Base-by-base conservation (phyloP, 1,139 yeast species). In the Scheffersomyces parashehatae region DNA sequence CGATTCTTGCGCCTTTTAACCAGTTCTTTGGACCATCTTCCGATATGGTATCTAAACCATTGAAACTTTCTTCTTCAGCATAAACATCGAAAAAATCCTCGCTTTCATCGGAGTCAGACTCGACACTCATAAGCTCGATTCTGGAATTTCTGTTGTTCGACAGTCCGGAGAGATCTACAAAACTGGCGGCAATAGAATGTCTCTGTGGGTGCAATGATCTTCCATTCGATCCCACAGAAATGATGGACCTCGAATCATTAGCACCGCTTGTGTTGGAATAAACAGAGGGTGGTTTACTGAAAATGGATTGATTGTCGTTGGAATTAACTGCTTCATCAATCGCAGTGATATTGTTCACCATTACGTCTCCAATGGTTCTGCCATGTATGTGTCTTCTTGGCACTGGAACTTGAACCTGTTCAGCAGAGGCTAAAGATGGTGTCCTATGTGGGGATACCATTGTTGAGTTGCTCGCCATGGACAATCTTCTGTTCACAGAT, bases 1-100 rank as follows among this genome's bases (percentile, higher is more conserved):
- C 99, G 52, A 93, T 89, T 36, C 91, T 73, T 0, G 96, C 88
- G 26, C 99, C 99, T 56, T 86, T 86, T 40, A 90, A 75, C 98
- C 98, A 93, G 38, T 85, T 78, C n/a, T 82, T 73, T 4, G 93
- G 91, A 3, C 85, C 73, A 33, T 67, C 63, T 39, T 59, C 70
- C 29, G 55, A 57, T 37, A 52, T 40, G 7, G 53, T 36, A 28
- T 52, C 64, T 6, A 59, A 41, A 6, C 46, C 45, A 7, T 37
- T 3, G 37, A 41, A 45, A 5, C 65, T 73, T 3, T 63, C 67
- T 14, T 51, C 55, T 6, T 47, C 79, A 6, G 37, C 46, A 36
- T 51, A 55, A 11, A 51, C 53, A 20, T 42, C 45, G 15, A 55
- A 42, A 15, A 51, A 46, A 36, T 75, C 74, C 24, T 72, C 77